Conservation (phyloP, 805 yeast species). For the Saccharomycopsis sp. region DNA sequence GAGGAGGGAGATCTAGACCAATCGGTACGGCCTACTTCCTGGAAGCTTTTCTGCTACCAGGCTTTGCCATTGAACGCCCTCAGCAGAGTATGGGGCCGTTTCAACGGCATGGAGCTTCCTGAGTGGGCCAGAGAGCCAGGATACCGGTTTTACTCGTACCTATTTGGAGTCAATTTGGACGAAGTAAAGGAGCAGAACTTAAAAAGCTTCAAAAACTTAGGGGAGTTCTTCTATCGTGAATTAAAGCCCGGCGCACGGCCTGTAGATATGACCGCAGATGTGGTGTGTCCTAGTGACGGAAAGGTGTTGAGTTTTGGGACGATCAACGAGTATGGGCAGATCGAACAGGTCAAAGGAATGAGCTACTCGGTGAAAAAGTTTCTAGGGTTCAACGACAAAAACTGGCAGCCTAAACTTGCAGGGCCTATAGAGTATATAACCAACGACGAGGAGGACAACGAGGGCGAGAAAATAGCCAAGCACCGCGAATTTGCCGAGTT, state of each 20-base stretch:
- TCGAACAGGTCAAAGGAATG: conserved; percentile 96
- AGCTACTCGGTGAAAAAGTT: conserved; percentile 85
- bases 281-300: conserved; percentile 94
- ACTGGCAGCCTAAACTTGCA: conserved; percentile 25
- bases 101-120: conserved; percentile 79
- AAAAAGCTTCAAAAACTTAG: conserved; percentile 65
- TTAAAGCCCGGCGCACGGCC: conserved; percentile 77
- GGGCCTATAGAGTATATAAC: conserved; percentile 23
- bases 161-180: conserved; percentile 83
- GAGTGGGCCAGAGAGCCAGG: conserved; percentile 83
- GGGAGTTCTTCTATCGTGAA: conserved; percentile 86
- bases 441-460: conserved; percentile 23
- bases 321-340: conserved; percentile 67
- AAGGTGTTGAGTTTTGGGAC: conserved; percentile 78
- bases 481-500: conserved; percentile 72
- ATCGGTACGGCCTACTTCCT: conserved; percentile 61
- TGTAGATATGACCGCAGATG: conserved; percentile 49
- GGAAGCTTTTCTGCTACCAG: conserved; percentile 86
- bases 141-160: conserved; percentile 62
- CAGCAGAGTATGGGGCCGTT: conserved; percentile 91
- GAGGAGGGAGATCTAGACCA: conserved; percentile 31
- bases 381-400: conserved; percentile 50
- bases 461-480: conserved; percentile 36
- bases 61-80: conserved; percentile 86
- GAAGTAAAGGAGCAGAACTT: conserved; percentile 85